Conservation (phyloP, 2,329 filamentous ascomycete genomes). For the Aspergillus chevalieri region DNA sequence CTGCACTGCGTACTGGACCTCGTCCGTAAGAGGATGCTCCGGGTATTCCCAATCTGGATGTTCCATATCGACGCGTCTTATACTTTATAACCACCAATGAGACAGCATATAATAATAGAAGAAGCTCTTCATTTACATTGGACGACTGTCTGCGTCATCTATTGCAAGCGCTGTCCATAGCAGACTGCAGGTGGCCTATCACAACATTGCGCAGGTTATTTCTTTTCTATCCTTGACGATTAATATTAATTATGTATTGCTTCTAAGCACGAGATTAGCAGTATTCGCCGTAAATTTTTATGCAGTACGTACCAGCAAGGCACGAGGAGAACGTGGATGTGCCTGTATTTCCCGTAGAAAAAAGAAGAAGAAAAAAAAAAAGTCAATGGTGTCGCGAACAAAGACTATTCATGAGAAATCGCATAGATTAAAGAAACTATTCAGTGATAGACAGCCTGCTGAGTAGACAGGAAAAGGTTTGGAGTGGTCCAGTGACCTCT, state of each 20-base stretch:
- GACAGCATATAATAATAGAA: neutral
- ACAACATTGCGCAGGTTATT: too few species aligned
- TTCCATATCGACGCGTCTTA: neutral
- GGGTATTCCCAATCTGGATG: slow-evolving; percentile 14
- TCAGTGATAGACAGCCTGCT: too few species aligned
- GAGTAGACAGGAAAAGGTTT: slow-evolving; percentile 7
- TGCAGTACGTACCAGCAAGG: neutral
- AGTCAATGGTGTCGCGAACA: too few species aligned
- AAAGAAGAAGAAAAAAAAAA: neutral
- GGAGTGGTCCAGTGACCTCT: slow-evolving; percentile 12
- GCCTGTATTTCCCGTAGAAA: neutral
- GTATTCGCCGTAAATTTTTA: too few species aligned
- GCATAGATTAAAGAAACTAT: too few species aligned
- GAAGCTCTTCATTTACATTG: neutral
- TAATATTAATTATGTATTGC: too few species aligned
- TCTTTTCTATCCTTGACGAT: too few species aligned
- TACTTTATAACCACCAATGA: neutral
- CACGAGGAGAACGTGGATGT: neutral
- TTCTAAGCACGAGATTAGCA: too few species aligned
- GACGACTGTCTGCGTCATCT: too few species aligned
- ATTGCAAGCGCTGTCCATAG: too few species aligned
- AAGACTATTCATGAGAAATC: too few species aligned
- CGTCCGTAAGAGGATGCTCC: slow-evolving; percentile 5
- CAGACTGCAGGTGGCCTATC: too few species aligned
- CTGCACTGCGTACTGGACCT: slow-evolving; percentile 28